phyloP scores from a whole-genome alignment of 495 filamentous ascomycete genomes.

The Penicillium riverlandense region DNA sequence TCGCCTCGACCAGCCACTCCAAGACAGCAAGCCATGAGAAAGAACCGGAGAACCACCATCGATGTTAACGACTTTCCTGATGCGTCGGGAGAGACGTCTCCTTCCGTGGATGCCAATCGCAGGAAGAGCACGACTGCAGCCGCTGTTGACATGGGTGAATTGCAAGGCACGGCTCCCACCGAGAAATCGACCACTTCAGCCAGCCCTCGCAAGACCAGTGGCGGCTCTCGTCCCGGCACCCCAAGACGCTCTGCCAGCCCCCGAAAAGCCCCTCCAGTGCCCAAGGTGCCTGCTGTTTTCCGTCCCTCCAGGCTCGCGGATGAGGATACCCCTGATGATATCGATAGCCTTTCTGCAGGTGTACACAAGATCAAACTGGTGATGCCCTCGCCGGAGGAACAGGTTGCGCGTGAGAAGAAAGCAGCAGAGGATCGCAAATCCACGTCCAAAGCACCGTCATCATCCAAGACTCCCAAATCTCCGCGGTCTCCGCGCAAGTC shows the following conservation, averaged over 20 bases:
- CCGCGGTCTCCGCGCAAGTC: slow-evolving; percentile 17
- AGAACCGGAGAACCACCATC: slow-evolving; percentile 59
- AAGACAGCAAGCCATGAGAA: slow-evolving; percentile 38
- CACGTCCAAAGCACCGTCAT: slow-evolving; percentile 1
- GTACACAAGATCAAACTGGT: slow-evolving; percentile 73
- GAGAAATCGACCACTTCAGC: slow-evolving; percentile 5
- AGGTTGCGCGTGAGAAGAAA: slow-evolving; percentile 50
- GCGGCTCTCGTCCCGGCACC: slow-evolving; percentile 36
- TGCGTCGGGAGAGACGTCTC: slow-evolving; percentile 33
- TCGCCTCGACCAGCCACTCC: slow-evolving; percentile 35
- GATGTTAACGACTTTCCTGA: slow-evolving; percentile 41
- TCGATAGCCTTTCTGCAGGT: slow-evolving; percentile 59
- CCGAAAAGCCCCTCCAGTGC: slow-evolving; percentile 39
- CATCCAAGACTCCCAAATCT: slow-evolving; percentile 11
- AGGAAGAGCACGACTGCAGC: slow-evolving; percentile 26
- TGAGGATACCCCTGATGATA: slow-evolving; percentile 23
- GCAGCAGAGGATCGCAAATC: slow-evolving; percentile 26
- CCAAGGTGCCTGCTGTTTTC: slow-evolving; percentile 31
- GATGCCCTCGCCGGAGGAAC: slow-evolving; percentile 62
- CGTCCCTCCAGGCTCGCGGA: slow-evolving; percentile 14
- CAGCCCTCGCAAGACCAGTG: slow-evolving; percentile 31
- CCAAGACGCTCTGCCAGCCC: slow-evolving; percentile 33
- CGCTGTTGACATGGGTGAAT: slow-evolving; percentile 2
- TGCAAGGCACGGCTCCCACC: slow-evolving; percentile 17
- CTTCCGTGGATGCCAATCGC: slow-evolving; percentile 23